Percentiles rank a stretch among this genome's conserved stretches.
phyloP scores from a whole-genome alignment of 495 filamentous ascomycete genomes.

The Pseudevernia furfuracea region DNA sequence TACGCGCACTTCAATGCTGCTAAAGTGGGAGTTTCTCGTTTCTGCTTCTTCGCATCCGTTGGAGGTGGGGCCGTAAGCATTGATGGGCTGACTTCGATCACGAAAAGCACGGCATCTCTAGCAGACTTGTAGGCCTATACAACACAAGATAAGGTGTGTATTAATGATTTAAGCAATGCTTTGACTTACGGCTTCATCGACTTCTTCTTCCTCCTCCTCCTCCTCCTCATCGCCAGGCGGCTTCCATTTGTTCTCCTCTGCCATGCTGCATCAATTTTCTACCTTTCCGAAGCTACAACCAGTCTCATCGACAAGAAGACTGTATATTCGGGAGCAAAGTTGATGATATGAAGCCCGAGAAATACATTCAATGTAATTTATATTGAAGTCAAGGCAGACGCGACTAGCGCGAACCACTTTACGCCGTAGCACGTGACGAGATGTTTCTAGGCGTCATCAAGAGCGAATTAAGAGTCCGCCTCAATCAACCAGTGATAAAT shows the following conservation, averaged over 20 bases:
- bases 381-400: constrained; percentile 14
- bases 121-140: constrained; percentile 80
- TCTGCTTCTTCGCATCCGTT: constrained; percentile 61
- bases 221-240: constrained; percentile 43
- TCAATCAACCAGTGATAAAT: neutral
- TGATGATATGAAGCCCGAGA: neutral
- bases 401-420: constrained; percentile 12
- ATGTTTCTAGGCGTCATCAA: constrained; percentile 1
- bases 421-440: constrained; percentile 2
- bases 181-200: constrained; percentile 59
- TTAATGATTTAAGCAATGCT: neutral
- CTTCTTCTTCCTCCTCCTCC: constrained; percentile 65
- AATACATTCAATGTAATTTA: too few relatives aligned
- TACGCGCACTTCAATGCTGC: constrained; percentile 94
- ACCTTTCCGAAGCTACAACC: neutral
- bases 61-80: constrained; percentile 69
- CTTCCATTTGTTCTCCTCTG: constrained; percentile 35
- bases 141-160: constrained; percentile 8
- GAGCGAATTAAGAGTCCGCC: neutral
- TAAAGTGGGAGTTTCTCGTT: constrained; percentile 60
- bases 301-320: neutral
- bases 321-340: neutral
- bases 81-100: constrained; percentile 85
- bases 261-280: constrained; percentile 32
- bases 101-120: constrained; percentile 96